Base-by-base conservation (phyloP, 345 rosid genomes). In the Lagerstroemia speciosa region DNA sequence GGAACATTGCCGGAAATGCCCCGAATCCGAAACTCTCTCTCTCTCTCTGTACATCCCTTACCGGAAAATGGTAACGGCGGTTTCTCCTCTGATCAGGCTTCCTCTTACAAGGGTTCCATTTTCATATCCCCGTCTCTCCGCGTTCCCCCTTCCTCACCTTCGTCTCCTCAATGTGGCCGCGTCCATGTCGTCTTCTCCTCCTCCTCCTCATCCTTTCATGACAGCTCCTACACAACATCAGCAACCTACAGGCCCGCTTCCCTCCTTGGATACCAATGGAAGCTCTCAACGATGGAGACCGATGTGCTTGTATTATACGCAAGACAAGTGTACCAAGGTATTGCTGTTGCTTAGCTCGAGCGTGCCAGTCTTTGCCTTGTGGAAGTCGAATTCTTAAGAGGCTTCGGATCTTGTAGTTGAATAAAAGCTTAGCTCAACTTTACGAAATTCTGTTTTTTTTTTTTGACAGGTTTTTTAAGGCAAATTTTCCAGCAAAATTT, bases 221-320 rank as follows among this genome's bases (percentile, higher is more conserved):
- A 38, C 26, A 19, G 41, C 34, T 38, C 27, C 66, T 27, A 20
- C 43, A 33, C 27, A 63, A 63, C 26, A 36, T 20, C 66, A 34
- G n/a, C 66, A 63, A 33, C 66, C 38, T 10, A 20, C 27, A 5
- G 58, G 50, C 50, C 36, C 0, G 27, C 41, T 22, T 67, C 30
- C 71, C 43, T 46, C 38, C n/a, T 29, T 61, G 10, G 24, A 0
- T n/a, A 58, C 52, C 9, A 34, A 26, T 60, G 69, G 8, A 46
- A 37, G 63, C 38, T 69, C 11, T 62, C 8, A 58, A 45, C 81
- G 85, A 31, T 87, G 96, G 96, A 82, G 78, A 73, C 96, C 92
- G 27, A 82, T 83, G 90, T 93, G 98, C 68, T 74, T 93, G 90
- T 89, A 93, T 78, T 71, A 78, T 81, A 80, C 96, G 11, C 98